A percentile compares a stretch with the other conserved stretches of the same genome.
Evolutionary conservation across 139 green algal genomes (phyloP).

Genomic region (Tetraselmis chui): DNA sequence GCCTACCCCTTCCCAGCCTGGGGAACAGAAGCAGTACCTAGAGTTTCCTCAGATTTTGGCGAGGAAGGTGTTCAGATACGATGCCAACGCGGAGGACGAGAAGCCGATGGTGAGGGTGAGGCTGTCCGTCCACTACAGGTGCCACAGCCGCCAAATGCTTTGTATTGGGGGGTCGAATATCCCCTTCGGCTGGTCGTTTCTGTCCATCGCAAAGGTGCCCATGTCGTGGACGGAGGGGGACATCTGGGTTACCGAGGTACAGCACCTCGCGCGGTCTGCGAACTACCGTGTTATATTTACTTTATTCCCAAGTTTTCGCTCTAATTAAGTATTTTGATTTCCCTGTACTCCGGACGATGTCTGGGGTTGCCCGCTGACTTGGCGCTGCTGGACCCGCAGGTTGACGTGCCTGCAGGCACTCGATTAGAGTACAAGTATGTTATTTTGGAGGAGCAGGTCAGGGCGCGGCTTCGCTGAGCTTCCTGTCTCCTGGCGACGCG

Average conservation of each 20-base stretch:
- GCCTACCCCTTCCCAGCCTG: too few species aligned
- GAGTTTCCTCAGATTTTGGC: too few species aligned
- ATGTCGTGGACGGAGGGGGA: conserved; percentile 80
- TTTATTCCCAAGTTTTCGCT: too few species aligned
- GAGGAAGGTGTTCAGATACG: background rate
- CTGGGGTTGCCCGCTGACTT: too few species aligned
- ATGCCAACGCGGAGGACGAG: background rate
- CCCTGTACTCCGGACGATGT: too few species aligned
- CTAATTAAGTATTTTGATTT: too few species aligned
- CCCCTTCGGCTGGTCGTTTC: conserved; percentile 84
- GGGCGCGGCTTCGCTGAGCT: background rate
- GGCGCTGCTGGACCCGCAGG: conserved; percentile 30
- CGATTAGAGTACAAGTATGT: conserved; percentile 92
- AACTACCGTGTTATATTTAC: too few species aligned
- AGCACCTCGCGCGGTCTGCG: too few species aligned
- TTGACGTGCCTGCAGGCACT: conserved; percentile 71
- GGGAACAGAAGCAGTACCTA: too few species aligned
- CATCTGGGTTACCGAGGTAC: conserved; percentile 76
- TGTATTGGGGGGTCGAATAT: conserved; percentile 76
- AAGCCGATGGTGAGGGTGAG: conserved; percentile 53
- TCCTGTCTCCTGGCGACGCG: too few species aligned
- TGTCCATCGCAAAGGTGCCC: conserved; percentile 86
- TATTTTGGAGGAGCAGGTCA: conserved; percentile 84
- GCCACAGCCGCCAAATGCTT: conserved; percentile 85
- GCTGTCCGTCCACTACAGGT: conserved; percentile 71